Evolutionary conservation across 495 filamentous ascomycete species (phyloP).

Genomic region (Hyaloscypha finlandica): DNA sequence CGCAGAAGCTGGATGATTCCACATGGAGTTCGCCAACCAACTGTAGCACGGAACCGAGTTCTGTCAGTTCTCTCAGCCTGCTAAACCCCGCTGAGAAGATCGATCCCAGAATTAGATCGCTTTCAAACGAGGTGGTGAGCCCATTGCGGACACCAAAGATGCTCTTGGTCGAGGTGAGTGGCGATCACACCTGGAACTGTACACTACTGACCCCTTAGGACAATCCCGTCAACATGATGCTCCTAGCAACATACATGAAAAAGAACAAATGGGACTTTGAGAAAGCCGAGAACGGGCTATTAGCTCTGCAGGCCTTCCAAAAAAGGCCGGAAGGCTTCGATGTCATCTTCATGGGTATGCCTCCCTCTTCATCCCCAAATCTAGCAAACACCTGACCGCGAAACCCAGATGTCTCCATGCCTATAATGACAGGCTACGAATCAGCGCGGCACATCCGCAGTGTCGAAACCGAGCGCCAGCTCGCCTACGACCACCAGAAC

Average conservation of each 20-base stretch:
- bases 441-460: conserved; percentile 56
- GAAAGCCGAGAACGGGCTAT: conserved; percentile 41
- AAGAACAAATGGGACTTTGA: conserved; percentile 38
- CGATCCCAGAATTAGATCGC: neutral
- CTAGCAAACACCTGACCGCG: too few species aligned
- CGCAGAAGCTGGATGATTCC: neutral
- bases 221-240: conserved; percentile 29
- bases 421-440: conserved; percentile 61
- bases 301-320: conserved; percentile 33
- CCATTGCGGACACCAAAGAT: conserved; percentile 11
- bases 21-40: neutral
- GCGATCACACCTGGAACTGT: neutral
- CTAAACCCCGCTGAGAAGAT: neutral
- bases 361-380: neutral
- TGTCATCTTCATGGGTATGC: conserved; percentile 28
- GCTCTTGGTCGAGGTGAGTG: conserved; percentile 23
- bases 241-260: conserved; percentile 27
- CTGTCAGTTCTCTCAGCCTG: neutral
- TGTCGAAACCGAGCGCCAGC: conserved; percentile 40
- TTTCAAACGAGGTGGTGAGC: neutral
- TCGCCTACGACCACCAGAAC: conserved; percentile 25
- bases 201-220: conserved; percentile 10
- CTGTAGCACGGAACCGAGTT: neutral
- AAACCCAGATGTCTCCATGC: conserved; percentile 59
- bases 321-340: conserved; percentile 18